Evolutionary conservation across 2,329 filamentous ascomycete species (phyloP).

Genomic region (Orbilia javanica): DNA sequence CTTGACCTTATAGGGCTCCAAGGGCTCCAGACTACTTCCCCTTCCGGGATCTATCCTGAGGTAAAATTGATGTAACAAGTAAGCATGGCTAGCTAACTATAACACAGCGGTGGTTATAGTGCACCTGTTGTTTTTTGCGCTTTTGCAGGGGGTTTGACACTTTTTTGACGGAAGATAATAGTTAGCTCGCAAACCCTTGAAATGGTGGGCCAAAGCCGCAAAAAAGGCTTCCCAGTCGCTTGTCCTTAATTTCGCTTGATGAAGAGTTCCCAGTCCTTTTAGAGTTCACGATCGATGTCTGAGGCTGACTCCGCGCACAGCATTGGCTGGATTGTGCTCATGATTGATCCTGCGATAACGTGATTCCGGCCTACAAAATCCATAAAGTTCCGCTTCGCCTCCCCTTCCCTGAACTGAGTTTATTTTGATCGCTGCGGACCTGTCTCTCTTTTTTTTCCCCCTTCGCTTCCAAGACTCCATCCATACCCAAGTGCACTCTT

Average conservation of each 20-base stretch:
- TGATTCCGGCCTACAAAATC: constrained; percentile 1
- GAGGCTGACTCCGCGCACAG: neutral
- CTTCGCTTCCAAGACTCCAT: neutral
- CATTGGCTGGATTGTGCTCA: constrained; percentile 14
- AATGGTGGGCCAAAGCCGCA: constrained; percentile 42
- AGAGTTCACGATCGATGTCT: constrained; percentile 6
- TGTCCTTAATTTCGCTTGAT: constrained; percentile 47
- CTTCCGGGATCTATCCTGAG: no score
- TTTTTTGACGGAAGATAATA: no score
- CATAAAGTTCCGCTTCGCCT: constrained; percentile 40
- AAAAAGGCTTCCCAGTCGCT: constrained; percentile 37
- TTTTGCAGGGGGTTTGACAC: no score
- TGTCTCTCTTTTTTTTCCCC: constrained; percentile 2
- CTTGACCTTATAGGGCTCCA: no score
- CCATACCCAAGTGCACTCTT: neutral
- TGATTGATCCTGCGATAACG: constrained; percentile 21
- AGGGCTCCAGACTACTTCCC: no score
- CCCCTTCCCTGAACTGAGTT: neutral
- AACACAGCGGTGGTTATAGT: no score
- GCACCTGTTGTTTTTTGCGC: no score
- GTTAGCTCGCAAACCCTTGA: neutral
- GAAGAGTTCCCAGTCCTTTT: constrained; percentile 25
- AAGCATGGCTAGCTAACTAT: no score
- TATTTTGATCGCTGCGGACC: neutral
- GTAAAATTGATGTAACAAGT: no score